Base-by-base conservation (phyloP, 2,329 filamentous ascomycete genomes). In the Aspergillus fructus region DNA sequence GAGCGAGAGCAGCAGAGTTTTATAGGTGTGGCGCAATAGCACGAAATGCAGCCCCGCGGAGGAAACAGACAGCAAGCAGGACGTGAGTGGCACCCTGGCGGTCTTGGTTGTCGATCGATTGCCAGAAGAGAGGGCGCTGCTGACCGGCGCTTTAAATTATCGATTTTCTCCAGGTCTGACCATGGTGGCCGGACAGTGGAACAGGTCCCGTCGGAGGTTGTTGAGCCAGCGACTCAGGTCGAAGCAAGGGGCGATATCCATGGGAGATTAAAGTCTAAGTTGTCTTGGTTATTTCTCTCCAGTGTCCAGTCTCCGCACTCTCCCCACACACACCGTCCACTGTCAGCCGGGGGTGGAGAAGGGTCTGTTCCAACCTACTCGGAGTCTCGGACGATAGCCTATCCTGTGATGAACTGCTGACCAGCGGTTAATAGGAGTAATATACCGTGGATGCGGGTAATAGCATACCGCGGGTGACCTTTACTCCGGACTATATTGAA, bases 11-110 rank as follows among this genome's bases (percentile, higher is more conserved):
- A 49, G n/a, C 42, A 19, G 46, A 17, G 34, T 24, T 45, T 53
- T 53, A 53, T 53, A 53, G 27, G 49, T 24, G n/a, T 33, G 24
- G 37, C n/a, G 24, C 15, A 27, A 51, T 51, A 51, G 37, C 23
- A 45, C 34, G 12, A n/a, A 37, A 37, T 37, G 23, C 13, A 33
- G 13, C 41, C 50, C 50, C 41, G 41, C 50, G 46, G 33, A 12
- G 23, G n/a, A 15, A 42, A 42, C n/a, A 17, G 30, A 27, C 46
- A 49, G 45, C 46, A n/a, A 30, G 34, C 12, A 21, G 39, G 12
- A 51, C 13, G 49, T 39, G 13, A 11, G 49, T 51, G 49, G 49
- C 49, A 30, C 48, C 24, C 37, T 17, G 27, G 27, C 27, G 27
- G 27, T 30, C n/a, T 17, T 15, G 24, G 27, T 30, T 12, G 23